These are phyloP conservation scores for Tremella fuciformis DNA, from an alignment of 768 basidiomycete species.

Conservation along the genomic window DNA sequence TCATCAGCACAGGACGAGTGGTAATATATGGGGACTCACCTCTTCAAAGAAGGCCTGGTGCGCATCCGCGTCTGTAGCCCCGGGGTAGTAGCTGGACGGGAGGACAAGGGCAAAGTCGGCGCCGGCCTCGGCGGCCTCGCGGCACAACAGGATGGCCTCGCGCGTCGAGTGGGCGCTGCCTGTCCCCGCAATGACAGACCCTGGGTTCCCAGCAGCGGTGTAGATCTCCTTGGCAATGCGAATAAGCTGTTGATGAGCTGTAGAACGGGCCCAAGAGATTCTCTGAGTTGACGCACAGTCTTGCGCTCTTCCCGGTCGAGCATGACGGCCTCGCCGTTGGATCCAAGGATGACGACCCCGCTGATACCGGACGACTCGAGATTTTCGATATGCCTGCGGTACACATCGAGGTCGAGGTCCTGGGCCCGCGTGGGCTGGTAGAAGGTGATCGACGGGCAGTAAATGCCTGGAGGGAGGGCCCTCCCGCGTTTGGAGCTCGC, in stretches of 20 bases:
- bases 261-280: too few species aligned
- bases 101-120: constrained; percentile 27
- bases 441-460: too few species aligned
- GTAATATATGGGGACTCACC: constrained; percentile 18
- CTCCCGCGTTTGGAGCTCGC: too few species aligned
- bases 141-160: constrained; percentile 11
- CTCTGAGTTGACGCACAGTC: too few species aligned
- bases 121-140: constrained; percentile 8
- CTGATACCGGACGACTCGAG: too few species aligned
- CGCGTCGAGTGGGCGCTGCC: constrained; percentile 19
- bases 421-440: too few species aligned
- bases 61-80: constrained; percentile 34
- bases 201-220: constrained; percentile 4
- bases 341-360: too few species aligned
- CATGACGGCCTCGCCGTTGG: too few species aligned
- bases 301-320: too few species aligned
- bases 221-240: constrained; percentile 8
- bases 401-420: too few species aligned
- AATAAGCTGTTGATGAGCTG: constrained; percentile 4
- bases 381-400: too few species aligned
- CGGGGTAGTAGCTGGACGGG: constrained; percentile 36
- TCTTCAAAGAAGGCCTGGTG: constrained; percentile 44
- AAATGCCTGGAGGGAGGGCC: too few species aligned
- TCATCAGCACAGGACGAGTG: background rate
- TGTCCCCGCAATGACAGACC: constrained; percentile 16